Evolutionary conservation across 257 asterid genomes (phyloP), one percentile per base, ranked within the genome.

Genomic region (Solanum rostratum): DNA sequence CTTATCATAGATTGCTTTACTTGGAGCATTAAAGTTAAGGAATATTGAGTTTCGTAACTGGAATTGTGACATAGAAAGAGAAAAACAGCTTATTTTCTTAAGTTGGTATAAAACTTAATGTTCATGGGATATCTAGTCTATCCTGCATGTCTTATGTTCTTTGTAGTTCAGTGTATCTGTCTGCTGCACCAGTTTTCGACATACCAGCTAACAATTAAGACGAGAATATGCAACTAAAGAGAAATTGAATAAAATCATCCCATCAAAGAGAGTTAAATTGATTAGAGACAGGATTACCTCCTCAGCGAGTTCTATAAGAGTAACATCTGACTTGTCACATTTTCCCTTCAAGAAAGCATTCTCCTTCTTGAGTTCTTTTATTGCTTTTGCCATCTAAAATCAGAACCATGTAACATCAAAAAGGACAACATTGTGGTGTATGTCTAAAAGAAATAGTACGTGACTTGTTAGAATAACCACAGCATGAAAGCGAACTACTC

Each of bases 321-420:
- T 89, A 80, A 97, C 84, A 85, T 97, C 99, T 65, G 98, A 84
- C 82, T 95, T 95, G 74, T 92, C 95, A 63, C 91, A 89, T 90
- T 95, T 95, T 91, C 94, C 90, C 91, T 93, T 97, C 91, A 95
- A 89, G 91, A 93, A 88, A 84, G 90, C 69, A 84, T 97, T 97
- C 90, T 97, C 99, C 90, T 94, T 95, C 89, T 92, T 97, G 84
- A 93, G 95, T 78, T 94, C 98, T 91, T 97, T 97, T 59, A 91
- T 89, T 10, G 99, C 93, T 88, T 94, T 97, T 45, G 97, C 90
- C 99, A 95, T 97, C 99, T 97, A 90, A 84, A 76, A 78, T 18
- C 19, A 50, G 82, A 76, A 76, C 82, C 45, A 18, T 10, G 27
- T 78, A 78, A 50, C 63, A 78, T 78, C 22, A 78, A 78, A 78